phyloP scores from a whole-genome alignment of 2,329 filamentous ascomycete genomes.

The Emericellopsis atlantica region DNA sequence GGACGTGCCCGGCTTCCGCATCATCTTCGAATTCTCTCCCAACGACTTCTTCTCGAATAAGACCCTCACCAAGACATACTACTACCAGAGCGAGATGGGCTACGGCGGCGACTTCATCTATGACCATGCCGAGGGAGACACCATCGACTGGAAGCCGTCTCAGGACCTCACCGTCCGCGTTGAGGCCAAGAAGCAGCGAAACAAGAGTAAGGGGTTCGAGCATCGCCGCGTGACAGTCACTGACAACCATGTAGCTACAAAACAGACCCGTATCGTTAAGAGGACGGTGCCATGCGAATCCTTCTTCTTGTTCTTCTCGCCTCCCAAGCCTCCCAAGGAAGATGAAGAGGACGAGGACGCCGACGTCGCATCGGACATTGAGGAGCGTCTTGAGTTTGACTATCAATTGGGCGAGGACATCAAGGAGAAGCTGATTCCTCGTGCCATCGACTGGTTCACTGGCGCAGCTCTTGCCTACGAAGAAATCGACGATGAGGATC shows the following conservation, averaged over 20 bases:
- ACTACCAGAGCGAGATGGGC: constrained; percentile 96
- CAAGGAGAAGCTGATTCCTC: constrained; percentile 98
- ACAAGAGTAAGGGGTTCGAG: constrained; percentile 66
- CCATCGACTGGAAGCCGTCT: constrained; percentile 91
- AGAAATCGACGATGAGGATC: constrained; percentile 73
- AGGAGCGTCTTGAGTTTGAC: constrained; percentile 94
- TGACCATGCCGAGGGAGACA: constrained; percentile 94
- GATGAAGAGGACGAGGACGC: constrained; percentile 58
- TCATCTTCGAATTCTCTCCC: constrained; percentile 92
- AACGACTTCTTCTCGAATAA: constrained; percentile 99
- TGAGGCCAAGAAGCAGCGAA: constrained; percentile 99
- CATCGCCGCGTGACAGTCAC: not conserved
- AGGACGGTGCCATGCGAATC: constrained; percentile 98
- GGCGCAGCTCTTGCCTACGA: constrained; percentile 95
- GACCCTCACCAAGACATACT: constrained; percentile 95
- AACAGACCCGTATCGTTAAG: constrained; percentile 98
- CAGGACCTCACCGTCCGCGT: constrained; percentile 90
- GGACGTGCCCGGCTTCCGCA: constrained; percentile 92
- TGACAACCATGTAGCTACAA: constrained; percentile 58
- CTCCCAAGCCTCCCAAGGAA: constrained; percentile 71
- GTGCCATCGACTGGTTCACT: constrained; percentile 98
- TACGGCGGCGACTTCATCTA: constrained; percentile 99
- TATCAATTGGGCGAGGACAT: constrained; percentile 99
- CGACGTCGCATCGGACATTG: constrained; percentile 77
- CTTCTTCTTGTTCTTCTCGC: constrained; percentile 99